Conservation (phyloP, 2,329 filamentous ascomycete genomes). For the Fusarium praegraminearum region DNA sequence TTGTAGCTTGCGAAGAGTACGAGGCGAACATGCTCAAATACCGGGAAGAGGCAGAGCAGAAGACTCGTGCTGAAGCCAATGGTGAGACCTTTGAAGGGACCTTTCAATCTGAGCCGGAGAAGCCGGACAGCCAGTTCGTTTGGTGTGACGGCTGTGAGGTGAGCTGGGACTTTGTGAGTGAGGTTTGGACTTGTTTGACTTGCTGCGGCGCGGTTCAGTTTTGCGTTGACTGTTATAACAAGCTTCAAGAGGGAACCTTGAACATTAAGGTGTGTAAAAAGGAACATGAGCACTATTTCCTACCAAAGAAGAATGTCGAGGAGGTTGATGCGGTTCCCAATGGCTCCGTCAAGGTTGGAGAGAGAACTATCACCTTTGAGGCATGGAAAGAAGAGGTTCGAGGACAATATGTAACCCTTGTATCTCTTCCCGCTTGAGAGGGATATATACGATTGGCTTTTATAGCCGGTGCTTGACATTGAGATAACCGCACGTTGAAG, state of each 20-base stretch:
- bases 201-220: not conserved
- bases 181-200: slow-evolving; percentile 2
- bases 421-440: not conserved
- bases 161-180: not conserved
- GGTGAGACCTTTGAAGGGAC: not conserved
- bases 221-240: not conserved
- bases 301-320: not conserved
- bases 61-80: not conserved
- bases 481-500: too few species aligned
- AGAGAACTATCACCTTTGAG: not conserved
- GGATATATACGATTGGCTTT: too few species aligned
- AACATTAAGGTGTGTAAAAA: not conserved
- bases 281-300: not conserved
- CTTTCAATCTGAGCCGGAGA: not conserved
- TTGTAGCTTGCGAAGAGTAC: not conserved
- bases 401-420: not conserved
- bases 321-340: not conserved
- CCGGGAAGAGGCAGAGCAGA: not conserved
- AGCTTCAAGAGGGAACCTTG: not conserved
- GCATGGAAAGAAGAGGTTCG: not conserved
- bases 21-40: not conserved
- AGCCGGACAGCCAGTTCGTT: not conserved
- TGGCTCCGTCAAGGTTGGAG: not conserved
- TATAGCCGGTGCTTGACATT: too few species aligned
- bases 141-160: not conserved